Evolutionary conservation across 352 stramenopile species (phyloP), one percentile per base, ranked within the genome.

Genomic region (Pythium dissotocum): DNA sequence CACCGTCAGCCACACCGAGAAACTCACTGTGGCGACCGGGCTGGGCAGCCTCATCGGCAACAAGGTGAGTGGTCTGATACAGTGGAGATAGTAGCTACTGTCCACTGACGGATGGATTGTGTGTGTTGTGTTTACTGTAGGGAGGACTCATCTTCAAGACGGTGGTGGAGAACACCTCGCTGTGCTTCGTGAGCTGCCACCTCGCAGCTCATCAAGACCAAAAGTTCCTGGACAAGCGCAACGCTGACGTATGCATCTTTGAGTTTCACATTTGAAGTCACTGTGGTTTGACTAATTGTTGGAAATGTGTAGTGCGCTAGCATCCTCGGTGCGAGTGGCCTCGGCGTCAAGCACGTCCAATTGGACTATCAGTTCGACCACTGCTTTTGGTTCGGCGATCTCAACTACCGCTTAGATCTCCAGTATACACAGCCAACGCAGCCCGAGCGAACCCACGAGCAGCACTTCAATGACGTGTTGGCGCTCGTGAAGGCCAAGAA

Each of bases 181-280:
- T 97, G 14, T 93, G 86, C 71, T 97, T 95, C 65, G 84, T 90
- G 57, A 95, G 87, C 75, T 94, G 85, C 61, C 89, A 97, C 59
- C 69, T 97, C 21, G 88, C 88, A 0, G 89, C 88, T 1, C 89
- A 97, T 30, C 85, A 94, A 61, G 84, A 90, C 52, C 82, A 91
- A 66, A 94, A 94, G 60, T 94, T 93, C 63, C 72, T 95, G 16
- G 85, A 94, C 67, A 91, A 90, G 62, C 87, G 89, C 67, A 95
- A 97, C 63, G 80, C 65, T 42, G 83, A 97, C 52, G 83, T 97
- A 85, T 71, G 16, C 42, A 30, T 3, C 28, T 30, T 30, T 30
- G 28, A 30, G 28, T 30, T 30, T 30, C 28, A 30, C 28, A 30
- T 3, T 30, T 30, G 28, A 30, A 30, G 28, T 30, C 28, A 30